A percentile compares a stretch with the other conserved stretches of the same genome.
Evolutionary conservation across 2,329 filamentous ascomycete species (phyloP).

Genomic region (Zalaria sp.): DNA sequence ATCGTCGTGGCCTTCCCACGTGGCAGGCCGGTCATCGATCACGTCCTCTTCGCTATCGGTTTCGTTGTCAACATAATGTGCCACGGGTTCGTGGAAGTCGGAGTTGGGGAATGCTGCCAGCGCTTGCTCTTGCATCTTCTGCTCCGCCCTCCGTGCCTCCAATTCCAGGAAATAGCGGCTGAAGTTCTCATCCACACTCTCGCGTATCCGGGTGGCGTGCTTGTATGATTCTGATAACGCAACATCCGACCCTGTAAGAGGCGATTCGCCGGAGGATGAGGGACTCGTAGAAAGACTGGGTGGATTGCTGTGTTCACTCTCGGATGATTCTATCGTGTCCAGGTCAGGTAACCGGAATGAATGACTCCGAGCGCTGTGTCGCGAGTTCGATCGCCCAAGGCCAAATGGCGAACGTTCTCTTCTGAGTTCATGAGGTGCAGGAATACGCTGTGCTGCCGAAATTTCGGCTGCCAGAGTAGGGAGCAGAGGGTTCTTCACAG

Average conservation of each 20-base stretch:
- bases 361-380: conserved; percentile 21
- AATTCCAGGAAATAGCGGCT: conserved; percentile 65
- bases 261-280: conserved; percentile 31
- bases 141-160: conserved; percentile 66
- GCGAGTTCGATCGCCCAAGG: conserved; percentile 2
- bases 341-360: conserved; percentile 48
- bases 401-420: conserved; percentile 2
- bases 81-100: conserved; percentile 53
- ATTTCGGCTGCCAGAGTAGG: not conserved
- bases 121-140: conserved; percentile 63
- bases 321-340: conserved; percentile 47
- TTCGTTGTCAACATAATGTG: conserved; percentile 57
- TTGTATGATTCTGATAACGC: conserved; percentile 27
- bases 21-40: conserved; percentile 22
- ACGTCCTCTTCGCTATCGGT: conserved; percentile 36
- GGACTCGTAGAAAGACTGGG: conserved; percentile 8
- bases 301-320: conserved; percentile 20
- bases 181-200: conserved; percentile 61
- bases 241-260: conserved; percentile 30
- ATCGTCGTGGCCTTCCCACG: conserved; percentile 23
- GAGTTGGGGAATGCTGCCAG: conserved; percentile 63
- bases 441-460: not conserved
- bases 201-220: conserved; percentile 41
- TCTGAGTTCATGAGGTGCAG: conserved; percentile 5
- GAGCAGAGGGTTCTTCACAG: conserved; percentile 4